phyloP scores from a whole-genome alignment of 768 basidiomycete species.

The Kondoa malvinella region DNA sequence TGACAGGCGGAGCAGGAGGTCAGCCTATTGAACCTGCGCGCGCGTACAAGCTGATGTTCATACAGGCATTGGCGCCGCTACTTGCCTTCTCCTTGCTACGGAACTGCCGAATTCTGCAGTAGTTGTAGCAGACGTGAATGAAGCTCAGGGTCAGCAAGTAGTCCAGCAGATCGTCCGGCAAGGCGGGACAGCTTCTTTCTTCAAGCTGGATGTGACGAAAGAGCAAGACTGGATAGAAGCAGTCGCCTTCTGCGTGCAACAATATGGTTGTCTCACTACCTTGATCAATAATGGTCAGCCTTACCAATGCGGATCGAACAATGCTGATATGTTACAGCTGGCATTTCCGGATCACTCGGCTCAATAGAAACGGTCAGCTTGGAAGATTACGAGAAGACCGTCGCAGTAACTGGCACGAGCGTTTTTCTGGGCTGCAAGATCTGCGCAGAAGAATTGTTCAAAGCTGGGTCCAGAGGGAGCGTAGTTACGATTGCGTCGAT shows the following conservation, averaged over 20 bases:
- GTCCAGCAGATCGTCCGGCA: too few relatives aligned
- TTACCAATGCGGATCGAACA: neutral
- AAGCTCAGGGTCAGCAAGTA: too few relatives aligned
- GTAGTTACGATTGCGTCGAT: neutral
- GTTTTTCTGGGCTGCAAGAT: neutral
- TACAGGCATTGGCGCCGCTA: too few relatives aligned
- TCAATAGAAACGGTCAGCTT: neutral
- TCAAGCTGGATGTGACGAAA: neutral
- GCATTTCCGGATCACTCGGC: neutral
- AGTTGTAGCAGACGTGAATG: too few relatives aligned
- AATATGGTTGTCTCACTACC: neutral
- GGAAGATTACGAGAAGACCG: neutral
- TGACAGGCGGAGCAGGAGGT: too few relatives aligned
- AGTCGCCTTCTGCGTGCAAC: neutral
- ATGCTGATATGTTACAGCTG: neutral
- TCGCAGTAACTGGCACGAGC: neutral
- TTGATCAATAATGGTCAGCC: neutral
- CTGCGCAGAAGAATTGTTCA: neutral
- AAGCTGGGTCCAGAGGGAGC: neutral
- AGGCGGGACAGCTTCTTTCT: neutral
- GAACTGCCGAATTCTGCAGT: too few relatives aligned
- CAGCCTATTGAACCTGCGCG: too few relatives aligned
- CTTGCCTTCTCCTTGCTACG: too few relatives aligned
- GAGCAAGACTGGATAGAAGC: neutral
- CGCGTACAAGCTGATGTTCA: too few relatives aligned